Evolutionary conservation across 2,329 filamentous ascomycete species (phyloP), one percentile per base, ranked within the genome.

Genomic region (Alternaria infectoria): DNA sequence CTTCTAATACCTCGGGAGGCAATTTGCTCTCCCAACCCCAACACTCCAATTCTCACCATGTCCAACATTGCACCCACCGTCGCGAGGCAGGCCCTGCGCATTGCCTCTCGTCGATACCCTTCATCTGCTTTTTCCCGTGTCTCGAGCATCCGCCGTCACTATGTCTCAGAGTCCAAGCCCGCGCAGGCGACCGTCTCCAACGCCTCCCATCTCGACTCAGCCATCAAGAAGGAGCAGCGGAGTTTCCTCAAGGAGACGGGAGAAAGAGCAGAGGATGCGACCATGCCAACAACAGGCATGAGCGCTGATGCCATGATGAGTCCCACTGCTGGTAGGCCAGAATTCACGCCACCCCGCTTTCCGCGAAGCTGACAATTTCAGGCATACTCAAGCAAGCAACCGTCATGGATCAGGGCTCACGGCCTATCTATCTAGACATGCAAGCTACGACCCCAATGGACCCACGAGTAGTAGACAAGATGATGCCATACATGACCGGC

Each of bases 381-480:
- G 91, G 92, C 69, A 90, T 97, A 49, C 85, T 99, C 66, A 96
- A 96, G 84, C 91, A 97, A 80, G 95, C 94, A 9, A 93, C 93
- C 12, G 86, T 97, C 68, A 92, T 98, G 90, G 94, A 97, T 71
- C 90, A 97, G 81, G 96, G 96, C 62, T 90, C 92, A 66, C 87
- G 96, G 63, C 96, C 96, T 43, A 98, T 99, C 77, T 99, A 99
- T 76, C 90, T 99, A 57, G 96, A 99, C 78, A 97, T 97, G 91
- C 96, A 99, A 83, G 93, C 96, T 36, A 99, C 96, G 1, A 99
- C 96, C 0, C 96, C 96, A 17, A 89, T 96, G 63, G 96, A 99
- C 74, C 96, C 96, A 23, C 89, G 96, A 69, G 96, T 99, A 30
- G 87, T 99, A 49, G 96, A 99, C 80, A 91, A 93, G 59, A 99